Base-by-base conservation (phyloP, 208 protist genomes). In the Acanthamoeba divionensis region DNA sequence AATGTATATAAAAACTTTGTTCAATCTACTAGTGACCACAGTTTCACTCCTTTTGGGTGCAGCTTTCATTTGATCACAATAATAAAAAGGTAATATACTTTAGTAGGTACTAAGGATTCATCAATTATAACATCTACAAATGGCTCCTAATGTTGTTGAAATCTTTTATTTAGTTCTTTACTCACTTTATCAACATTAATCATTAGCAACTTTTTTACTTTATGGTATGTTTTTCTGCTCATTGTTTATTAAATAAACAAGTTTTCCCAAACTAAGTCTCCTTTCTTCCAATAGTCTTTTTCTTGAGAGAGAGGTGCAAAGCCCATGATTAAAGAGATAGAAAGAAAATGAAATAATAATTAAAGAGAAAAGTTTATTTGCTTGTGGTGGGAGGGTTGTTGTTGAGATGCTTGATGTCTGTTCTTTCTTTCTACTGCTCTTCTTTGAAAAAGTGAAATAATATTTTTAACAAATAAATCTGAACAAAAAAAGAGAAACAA, bases 11-110 rank as follows among this genome's bases (percentile, higher is more conserved):
- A 47, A 26, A 80, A 80, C 41, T 47, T 9, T 7, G 69, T 10
- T 12, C 29, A 4, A 31, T 80, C 31, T 4, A 80, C 31, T 8
- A 80, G 4, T 54, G 69, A 80, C 69, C 69, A 80, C 6, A 80
- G 69, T n/a, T 80, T 80, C 18, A 80, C 69, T 24, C 69, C 69
- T 24, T 31, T 21, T 38, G 69, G 69, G 41, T 80, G 69, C 13
- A 47, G 69, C 69, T 80, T 80, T 4, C 6, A 5, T 33, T 80
- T 80, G 33, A 80, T 80, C 18, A 80, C 29, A 29, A 80, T 10
- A 10, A 5, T 55, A 5, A 26, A 54, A 0, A 0, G 15, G 41
- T 47, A 80, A 8, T 5, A 10, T 0, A 47, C 45, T 33, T 80
- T 80, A 10, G 69, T 80, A 2, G 41, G 69, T 26, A 80, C 26